A percentile compares a stretch with the other conserved stretches of the same genome.
Conservation (phyloP, 441 rosid species). For the Arabidopsis lyrata region DNA sequence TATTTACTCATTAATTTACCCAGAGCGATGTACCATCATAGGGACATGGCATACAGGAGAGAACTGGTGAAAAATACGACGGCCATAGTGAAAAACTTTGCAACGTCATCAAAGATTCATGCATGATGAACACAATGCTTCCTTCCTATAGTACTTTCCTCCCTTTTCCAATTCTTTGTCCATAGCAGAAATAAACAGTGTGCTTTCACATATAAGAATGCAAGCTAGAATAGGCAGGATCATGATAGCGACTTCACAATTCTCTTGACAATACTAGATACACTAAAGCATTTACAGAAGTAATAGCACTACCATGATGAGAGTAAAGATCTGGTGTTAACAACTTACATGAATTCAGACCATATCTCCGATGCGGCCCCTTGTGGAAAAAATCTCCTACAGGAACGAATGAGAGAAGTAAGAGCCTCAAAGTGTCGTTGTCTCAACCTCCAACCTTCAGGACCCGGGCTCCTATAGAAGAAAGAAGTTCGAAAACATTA, state of each 20-base stretch:
- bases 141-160: constrained; percentile 16
- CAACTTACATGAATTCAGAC: constrained; percentile 91
- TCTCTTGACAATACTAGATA: constrained; percentile 11
- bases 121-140: constrained; percentile 5
- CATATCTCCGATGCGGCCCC: constrained; percentile 97
- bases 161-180: constrained; percentile 9
- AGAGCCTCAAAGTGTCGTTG: constrained; percentile 93
- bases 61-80: constrained; percentile 8
- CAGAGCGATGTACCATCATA: not conserved
- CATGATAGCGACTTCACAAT: constrained; percentile 13
- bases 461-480: constrained; percentile 83
- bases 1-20: constrained; percentile 18
- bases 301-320: constrained; percentile 29
- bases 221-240: constrained; percentile 17
- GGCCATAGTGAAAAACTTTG: not conserved
- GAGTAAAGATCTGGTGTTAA: constrained; percentile 19
- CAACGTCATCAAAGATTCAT: constrained; percentile 6
- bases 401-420: constrained; percentile 88
- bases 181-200: constrained; percentile 11
- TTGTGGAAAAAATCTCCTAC: constrained; percentile 85
- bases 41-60: constrained; percentile 4
- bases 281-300: not conserved
- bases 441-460: constrained; percentile 99
- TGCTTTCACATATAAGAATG: constrained; percentile 22
- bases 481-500: constrained; percentile 12